phyloP scores from a whole-genome alignment of 345 rosid genomes.

The Lumnitzera littorea region DNA sequence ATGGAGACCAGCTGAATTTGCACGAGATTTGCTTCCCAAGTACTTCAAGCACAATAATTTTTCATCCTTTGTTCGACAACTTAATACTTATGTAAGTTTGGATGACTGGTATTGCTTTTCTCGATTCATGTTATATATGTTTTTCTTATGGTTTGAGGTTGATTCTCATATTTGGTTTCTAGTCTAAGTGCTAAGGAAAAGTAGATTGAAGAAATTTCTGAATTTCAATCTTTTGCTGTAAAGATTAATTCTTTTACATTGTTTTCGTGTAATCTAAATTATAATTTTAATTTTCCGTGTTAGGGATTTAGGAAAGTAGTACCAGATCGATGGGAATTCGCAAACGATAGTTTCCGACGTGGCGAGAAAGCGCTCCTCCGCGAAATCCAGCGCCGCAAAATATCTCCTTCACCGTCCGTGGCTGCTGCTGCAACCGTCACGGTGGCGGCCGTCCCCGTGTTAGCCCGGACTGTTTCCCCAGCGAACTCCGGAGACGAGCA shows the following conservation, averaged over 20 bases:
- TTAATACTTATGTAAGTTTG: constrained; percentile 79
- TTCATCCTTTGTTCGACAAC: constrained; percentile 96
- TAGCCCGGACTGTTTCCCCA: constrained; percentile 35
- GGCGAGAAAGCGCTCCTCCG: constrained; percentile 76
- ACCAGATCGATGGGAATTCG: constrained; percentile 96
- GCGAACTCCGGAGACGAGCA: constrained; percentile 77
- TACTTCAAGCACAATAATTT: constrained; percentile 94
- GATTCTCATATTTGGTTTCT: neutral
- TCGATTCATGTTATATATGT: neutral
- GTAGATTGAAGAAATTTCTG: neutral
- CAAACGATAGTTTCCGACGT: constrained; percentile 64
- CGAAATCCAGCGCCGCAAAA: constrained; percentile 82
- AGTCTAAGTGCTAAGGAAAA: neutral
- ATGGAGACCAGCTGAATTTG: constrained; percentile 93
- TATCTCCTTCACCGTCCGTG: constrained; percentile 24
- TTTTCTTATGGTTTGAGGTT: neutral
- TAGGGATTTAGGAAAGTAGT: constrained; percentile 93
- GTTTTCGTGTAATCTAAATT: neutral
- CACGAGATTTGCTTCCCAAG: constrained; percentile 84
- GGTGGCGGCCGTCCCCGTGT: constrained; percentile 24
- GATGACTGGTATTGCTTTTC: neutral
- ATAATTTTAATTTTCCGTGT: neutral
- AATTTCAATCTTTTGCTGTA: neutral
- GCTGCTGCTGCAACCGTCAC: constrained; percentile 17
- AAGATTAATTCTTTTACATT: too few relatives aligned